Evolutionary conservation across 1,139 yeast species (phyloP), one percentile per base, ranked within the genome.

Genomic region (Neolecta irregularis): DNA sequence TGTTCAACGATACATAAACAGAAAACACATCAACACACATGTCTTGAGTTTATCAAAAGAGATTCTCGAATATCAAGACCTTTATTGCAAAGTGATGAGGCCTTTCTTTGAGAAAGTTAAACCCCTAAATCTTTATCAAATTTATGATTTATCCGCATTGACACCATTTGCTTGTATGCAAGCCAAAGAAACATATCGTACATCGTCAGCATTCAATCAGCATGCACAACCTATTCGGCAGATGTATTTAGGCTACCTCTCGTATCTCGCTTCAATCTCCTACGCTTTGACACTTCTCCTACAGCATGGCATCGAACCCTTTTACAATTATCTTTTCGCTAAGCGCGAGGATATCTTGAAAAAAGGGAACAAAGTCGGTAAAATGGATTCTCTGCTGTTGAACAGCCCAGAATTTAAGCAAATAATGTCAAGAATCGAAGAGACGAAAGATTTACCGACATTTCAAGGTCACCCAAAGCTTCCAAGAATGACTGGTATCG

Each of bases 241-340:
- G 35, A 42, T 50, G 49, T 34, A 42, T 48, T 8, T 43, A 48
- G 12, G 53, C 56, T 1, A 41, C 50, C 2, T 48, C 13, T 78
- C 72, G 41, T 50, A 78, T 2, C 56, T 88, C 35, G 72, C 73
- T 2, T 69, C 72, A 30, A 74, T 77, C n/a, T 94, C 93, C 0
- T 81, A 75, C 33, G 57, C 60, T 3, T 43, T 58, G 35, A 43
- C 46, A 18, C 42, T 59, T 39, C 58, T 91, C 32, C 74, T 74
- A 46, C 72, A 77, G 12, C 92, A 88, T 54, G 98, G 99, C 0
- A 62, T 85, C 11, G 57, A 67, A 30, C 75, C 92, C 0, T 88
- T 88, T 51, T 75, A 69, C 53, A 61, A 64, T 7, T 77, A 47
- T 21, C 32, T 58, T 24, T 40, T 43, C n/a, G 45, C 40, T 8